These are phyloP conservation scores for Trametopsis cervina DNA, from an alignment of 768 basidiomycete species.

Conservation along the genomic window DNA sequence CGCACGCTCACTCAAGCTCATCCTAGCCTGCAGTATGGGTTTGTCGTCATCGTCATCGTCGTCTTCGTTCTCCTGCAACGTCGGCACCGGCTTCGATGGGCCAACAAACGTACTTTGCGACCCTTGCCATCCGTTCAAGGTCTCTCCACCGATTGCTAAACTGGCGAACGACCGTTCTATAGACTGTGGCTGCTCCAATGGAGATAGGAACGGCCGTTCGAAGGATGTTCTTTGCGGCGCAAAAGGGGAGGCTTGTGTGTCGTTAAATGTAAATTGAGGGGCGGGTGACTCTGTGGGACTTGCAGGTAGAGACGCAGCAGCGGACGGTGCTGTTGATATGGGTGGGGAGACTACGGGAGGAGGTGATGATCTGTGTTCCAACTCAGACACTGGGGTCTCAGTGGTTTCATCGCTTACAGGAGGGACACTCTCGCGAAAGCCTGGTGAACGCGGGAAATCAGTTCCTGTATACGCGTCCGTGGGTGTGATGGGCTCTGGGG, in stretches of 20 bases:
- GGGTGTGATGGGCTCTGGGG: conserved; percentile 14
- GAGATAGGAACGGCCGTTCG: conserved; percentile 18
- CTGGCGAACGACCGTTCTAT: conserved; percentile 35
- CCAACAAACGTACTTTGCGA: conserved; percentile 18
- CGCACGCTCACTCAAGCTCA: conserved; percentile 13
- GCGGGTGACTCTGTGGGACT: conserved; percentile 29
- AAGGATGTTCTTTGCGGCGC: conserved; percentile 5
- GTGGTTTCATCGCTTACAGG: conserved; percentile 10
- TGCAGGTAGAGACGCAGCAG: conserved; percentile 25
- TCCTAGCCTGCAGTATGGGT: conserved; percentile 20
- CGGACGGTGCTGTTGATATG: conserved; percentile 7
- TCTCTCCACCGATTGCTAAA: conserved; percentile 42
- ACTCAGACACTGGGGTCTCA: conserved; percentile 1
- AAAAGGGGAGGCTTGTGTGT: conserved; percentile 14
- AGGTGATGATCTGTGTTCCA: conserved; percentile 14
- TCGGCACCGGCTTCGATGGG: conserved; percentile 21
- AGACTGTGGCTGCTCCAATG: conserved; percentile 23
- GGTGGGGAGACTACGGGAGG: conserved; percentile 10
- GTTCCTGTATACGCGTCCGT: conserved; percentile 1
- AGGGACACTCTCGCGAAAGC: conserved; percentile 21
- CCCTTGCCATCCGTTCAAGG: conserved; percentile 44
- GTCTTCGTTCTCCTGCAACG: conserved; percentile 20
- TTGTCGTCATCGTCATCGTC: conserved; percentile 28
- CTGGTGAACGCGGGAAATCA: conserved; percentile 8
- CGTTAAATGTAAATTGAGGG: conserved; percentile 14